Evolutionary conservation across 805 yeast species (phyloP).

Genomic region (Ogataea paradorogensis): DNA sequence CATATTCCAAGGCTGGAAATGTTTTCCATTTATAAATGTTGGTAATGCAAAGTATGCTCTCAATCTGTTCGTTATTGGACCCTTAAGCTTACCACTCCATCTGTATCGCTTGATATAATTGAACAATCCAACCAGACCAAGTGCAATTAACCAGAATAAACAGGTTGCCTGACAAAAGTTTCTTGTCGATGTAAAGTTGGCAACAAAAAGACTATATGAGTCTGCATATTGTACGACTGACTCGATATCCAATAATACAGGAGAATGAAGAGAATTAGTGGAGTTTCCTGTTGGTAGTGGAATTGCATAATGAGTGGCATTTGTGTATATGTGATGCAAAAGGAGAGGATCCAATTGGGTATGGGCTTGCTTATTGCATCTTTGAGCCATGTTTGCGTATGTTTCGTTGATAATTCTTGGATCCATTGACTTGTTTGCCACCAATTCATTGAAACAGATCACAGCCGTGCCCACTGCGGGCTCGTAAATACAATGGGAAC

Average conservation of each 20-base stretch:
- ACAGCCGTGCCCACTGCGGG: constrained; percentile 27
- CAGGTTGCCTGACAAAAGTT: constrained; percentile 17
- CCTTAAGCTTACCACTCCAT: constrained; percentile 10
- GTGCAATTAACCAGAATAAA: constrained; percentile 23
- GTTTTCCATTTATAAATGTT: constrained; percentile 16
- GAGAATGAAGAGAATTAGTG: constrained; percentile 11
- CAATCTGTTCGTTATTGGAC: constrained; percentile 10
- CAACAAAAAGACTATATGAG: constrained; percentile 23
- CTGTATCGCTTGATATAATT: constrained; percentile 15
- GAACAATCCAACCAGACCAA: constrained; percentile 17
- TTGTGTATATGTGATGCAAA: constrained; percentile 7
- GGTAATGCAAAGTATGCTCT: constrained; percentile 25
- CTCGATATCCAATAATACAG: constrained; percentile 14
- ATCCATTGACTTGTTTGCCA: neutral
- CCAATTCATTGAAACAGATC: constrained; percentile 23
- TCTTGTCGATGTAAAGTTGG: constrained; percentile 17
- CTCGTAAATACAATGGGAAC: constrained; percentile 24
- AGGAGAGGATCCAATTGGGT: constrained; percentile 7
- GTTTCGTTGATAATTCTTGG: constrained; percentile 7
- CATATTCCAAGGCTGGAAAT: constrained; percentile 25
- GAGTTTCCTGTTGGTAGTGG: neutral
- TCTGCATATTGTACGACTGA: constrained; percentile 7
- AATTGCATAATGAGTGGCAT: constrained; percentile 15
- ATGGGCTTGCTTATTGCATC: constrained; percentile 14
- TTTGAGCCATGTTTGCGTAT: constrained; percentile 2